Conservation (phyloP, 768 basidiomycete species). For the Mycena alexandri region DNA sequence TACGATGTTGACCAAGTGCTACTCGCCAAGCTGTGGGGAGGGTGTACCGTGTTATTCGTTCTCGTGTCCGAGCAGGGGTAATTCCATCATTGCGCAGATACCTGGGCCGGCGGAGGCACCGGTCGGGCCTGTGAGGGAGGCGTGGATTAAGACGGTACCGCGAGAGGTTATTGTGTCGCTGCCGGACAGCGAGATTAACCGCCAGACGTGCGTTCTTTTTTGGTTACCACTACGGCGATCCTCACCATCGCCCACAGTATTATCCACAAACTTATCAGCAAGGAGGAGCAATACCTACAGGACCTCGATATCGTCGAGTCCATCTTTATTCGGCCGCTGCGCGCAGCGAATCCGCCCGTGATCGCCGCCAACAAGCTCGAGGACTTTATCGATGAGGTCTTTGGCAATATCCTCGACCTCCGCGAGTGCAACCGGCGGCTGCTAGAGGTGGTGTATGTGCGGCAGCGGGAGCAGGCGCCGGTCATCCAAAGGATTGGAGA, state of each 20-base stretch:
- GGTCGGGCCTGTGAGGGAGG: conserved; percentile 49
- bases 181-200: conserved; percentile 81
- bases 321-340: conserved; percentile 67
- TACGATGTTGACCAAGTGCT: conserved; percentile 91
- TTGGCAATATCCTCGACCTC: conserved; percentile 91
- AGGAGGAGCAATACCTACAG: conserved; percentile 90
- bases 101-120: conserved; percentile 48
- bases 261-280: conserved; percentile 89
- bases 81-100: conserved; percentile 46
- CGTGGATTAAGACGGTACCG: conserved; percentile 64
- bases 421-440: conserved; percentile 85
- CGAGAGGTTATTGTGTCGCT: conserved; percentile 59
- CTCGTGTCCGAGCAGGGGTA: conserved; percentile 76
- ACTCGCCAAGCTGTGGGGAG: conserved; percentile 87
- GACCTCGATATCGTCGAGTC: conserved; percentile 89
- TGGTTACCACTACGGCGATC: not conserved
- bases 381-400: conserved; percentile 90
- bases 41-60: conserved; percentile 86
- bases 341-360: conserved; percentile 57
- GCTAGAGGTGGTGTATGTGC: conserved; percentile 88
- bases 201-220: conserved; percentile 70
- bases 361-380: conserved; percentile 69
- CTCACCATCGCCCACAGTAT: conserved; percentile 55
- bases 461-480: conserved; percentile 87
- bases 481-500: conserved; percentile 91